Conservation (phyloP, 192 early-diverging fungal genomes). For the Coemansia furcata region DNA sequence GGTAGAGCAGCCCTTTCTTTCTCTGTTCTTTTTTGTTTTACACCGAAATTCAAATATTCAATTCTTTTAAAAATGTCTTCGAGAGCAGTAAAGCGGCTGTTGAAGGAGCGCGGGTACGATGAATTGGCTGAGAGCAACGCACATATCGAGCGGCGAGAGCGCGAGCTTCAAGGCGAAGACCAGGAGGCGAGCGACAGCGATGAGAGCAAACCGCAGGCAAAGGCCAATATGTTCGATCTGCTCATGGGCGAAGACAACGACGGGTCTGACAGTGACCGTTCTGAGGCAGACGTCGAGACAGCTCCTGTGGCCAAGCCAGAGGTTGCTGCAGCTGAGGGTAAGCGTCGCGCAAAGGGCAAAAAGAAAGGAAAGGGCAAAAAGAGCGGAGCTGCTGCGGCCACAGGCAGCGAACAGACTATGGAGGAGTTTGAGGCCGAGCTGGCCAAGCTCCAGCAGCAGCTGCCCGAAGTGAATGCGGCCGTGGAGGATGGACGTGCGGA, state of each 20-base stretch:
- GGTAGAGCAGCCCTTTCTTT: no score
- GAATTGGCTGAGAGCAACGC: conserved; percentile 37
- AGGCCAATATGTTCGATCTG: conserved; percentile 44
- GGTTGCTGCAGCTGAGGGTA: conserved; percentile 2
- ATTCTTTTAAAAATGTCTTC: conserved; percentile 43
- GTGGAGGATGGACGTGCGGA: background rate
- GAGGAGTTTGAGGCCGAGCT: conserved; percentile 44
- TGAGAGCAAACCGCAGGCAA: background rate
- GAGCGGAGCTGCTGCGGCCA: background rate
- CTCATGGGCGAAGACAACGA: conserved; percentile 33
- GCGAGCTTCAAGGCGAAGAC: background rate
- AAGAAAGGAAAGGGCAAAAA: conserved; percentile 21
- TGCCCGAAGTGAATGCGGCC: conserved; percentile 19
- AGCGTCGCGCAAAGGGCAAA: background rate
- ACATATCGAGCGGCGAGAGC: conserved; percentile 21
- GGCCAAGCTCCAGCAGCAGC: conserved; percentile 12
- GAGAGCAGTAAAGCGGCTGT: conserved; percentile 35
- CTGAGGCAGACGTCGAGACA: background rate
- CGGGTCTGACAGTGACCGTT: background rate
- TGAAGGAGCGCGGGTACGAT: conserved; percentile 49
- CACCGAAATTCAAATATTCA: background rate
- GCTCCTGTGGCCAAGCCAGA: background rate
- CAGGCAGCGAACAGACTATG: conserved; percentile 29
- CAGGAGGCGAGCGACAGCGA: background rate
- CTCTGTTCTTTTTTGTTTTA: background rate